Evolutionary conservation across 2,329 filamentous ascomycete genomes (phyloP).

Genomic region (Exophiala lecanii-corni): DNA sequence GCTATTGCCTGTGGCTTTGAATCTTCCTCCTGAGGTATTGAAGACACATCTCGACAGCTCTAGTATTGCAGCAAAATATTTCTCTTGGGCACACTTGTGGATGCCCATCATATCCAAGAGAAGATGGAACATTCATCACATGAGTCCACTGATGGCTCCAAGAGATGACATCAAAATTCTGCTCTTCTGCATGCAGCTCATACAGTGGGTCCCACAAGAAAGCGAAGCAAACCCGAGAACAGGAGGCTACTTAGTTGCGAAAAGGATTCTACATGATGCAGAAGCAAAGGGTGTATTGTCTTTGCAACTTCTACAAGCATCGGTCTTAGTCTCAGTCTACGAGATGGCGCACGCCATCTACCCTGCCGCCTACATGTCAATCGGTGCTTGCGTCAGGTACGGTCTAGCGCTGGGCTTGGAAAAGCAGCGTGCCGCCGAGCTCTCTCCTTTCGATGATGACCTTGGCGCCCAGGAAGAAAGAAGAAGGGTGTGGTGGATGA

Average conservation of each 20-base stretch:
- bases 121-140: constrained; percentile 6
- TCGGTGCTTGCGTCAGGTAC: constrained; percentile 15
- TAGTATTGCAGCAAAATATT: too few relatives aligned
- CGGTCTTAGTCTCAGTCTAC: constrained; percentile 29
- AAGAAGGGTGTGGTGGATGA: constrained; percentile 28
- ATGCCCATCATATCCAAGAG: constrained; percentile 19
- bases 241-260: constrained; percentile 27
- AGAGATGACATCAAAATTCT: constrained; percentile 10
- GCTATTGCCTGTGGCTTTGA: too few relatives aligned
- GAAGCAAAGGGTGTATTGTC: constrained; percentile 26
- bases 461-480: constrained; percentile 27
- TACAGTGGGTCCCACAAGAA: constrained; percentile 7
- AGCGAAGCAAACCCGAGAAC: constrained; percentile 9
- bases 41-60: too few relatives aligned
- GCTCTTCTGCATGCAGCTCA: constrained; percentile 3
- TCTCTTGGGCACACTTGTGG: too few relatives aligned
- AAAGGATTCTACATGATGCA: constrained; percentile 25
- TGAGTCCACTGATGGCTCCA: constrained; percentile 24
- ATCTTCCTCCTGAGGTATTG: too few relatives aligned
- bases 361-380: constrained; percentile 31
- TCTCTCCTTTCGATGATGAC: constrained; percentile 10
- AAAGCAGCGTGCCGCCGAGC: constrained; percentile 6
- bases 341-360: constrained; percentile 34
- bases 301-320: constrained; percentile 28
- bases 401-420: constrained; percentile 20